A percentile compares a stretch with the other conserved stretches of the same genome.
These are phyloP conservation scores for Kodamaea alishanica DNA, from an alignment of 1,139 yeast species.

Conservation along the genomic window DNA sequence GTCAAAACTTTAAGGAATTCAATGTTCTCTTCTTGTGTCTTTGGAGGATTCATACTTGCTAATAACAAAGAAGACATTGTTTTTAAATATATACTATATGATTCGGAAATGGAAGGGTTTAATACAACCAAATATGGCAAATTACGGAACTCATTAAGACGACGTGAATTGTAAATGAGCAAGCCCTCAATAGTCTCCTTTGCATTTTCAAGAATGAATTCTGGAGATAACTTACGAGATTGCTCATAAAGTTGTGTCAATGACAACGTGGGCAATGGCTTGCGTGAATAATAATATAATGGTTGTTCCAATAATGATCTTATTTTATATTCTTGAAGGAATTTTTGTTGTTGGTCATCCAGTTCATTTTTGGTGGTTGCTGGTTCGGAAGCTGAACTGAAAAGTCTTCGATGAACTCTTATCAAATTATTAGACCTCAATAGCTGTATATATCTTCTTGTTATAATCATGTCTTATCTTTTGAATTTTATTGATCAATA, in stretches of 20 bases:
- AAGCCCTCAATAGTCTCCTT: constrained; percentile 42
- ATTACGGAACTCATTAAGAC: constrained; percentile 65
- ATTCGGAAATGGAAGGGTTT: constrained; percentile 86
- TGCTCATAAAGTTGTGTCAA: constrained; percentile 42
- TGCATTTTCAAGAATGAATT: constrained; percentile 35
- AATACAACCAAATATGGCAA: constrained; percentile 81
- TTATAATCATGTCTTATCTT: background rate
- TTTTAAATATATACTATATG: constrained; percentile 66
- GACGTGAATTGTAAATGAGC: constrained; percentile 43
- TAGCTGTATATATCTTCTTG: background rate
- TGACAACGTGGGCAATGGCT: constrained; percentile 47
- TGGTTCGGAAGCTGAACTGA: too few relatives aligned
- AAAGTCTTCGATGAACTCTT: background rate
- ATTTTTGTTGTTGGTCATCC: constrained; percentile 27
- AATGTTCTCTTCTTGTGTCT: constrained; percentile 51
- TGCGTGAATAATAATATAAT: constrained; percentile 46
- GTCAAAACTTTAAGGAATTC: constrained; percentile 49
- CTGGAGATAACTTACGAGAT: constrained; percentile 36
- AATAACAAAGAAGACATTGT: constrained; percentile 64
- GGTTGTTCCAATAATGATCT: constrained; percentile 51
- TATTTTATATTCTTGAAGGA: constrained; percentile 45
- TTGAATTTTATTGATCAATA: background rate
- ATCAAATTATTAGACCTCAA: background rate
- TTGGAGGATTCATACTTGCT: constrained; percentile 34
- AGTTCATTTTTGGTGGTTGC: background rate